A percentile compares a stretch with the other conserved stretches of the same genome.
Conservation (phyloP, 2,329 filamentous ascomycete genomes). For the Rutstroemia sp. region DNA sequence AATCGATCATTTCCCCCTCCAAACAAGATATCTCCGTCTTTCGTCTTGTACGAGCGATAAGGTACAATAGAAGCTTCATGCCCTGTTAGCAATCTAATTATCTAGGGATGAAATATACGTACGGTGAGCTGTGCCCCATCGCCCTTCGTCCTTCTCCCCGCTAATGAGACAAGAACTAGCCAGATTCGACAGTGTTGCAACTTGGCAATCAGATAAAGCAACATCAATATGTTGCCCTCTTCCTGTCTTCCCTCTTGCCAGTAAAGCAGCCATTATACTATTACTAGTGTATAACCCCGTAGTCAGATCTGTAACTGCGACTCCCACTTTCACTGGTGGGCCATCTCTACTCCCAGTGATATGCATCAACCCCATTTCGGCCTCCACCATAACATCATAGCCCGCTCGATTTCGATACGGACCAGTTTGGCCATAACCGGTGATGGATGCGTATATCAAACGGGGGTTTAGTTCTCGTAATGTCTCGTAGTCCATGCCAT, state of each 20-base stretch:
- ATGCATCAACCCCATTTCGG: slow-evolving; percentile 97
- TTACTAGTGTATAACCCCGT: slow-evolving; percentile 94
- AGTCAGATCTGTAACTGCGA: slow-evolving; percentile 92
- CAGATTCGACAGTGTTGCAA: slow-evolving; percentile 90
- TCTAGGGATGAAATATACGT: slow-evolving; percentile 23
- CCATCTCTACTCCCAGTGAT: slow-evolving; percentile 87
- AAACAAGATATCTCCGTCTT: slow-evolving; percentile 62
- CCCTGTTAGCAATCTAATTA: background rate
- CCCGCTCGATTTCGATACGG: slow-evolving; percentile 82
- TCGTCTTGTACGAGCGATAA: slow-evolving; percentile 76
- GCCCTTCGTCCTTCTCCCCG: slow-evolving; percentile 76
- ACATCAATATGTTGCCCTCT: slow-evolving; percentile 90
- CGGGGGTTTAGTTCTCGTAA: slow-evolving; percentile 74
- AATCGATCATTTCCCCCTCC: slow-evolving; percentile 67
- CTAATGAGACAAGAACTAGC: slow-evolving; percentile 87
- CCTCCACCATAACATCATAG: slow-evolving; percentile 99
- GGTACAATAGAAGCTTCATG: slow-evolving; percentile 84
- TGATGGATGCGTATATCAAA: slow-evolving; percentile 92
- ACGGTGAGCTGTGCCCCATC: slow-evolving; percentile 97
- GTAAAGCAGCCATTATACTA: slow-evolving; percentile 85
- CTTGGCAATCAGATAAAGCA: slow-evolving; percentile 86
- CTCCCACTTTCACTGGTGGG: slow-evolving; percentile 91
- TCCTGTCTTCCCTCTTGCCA: slow-evolving; percentile 67
- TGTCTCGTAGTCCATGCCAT: slow-evolving; percentile 80
- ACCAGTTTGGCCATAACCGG: slow-evolving; percentile 92